Conservation (phyloP, 2,329 filamentous ascomycete genomes). For the Scytalidium sp. region DNA sequence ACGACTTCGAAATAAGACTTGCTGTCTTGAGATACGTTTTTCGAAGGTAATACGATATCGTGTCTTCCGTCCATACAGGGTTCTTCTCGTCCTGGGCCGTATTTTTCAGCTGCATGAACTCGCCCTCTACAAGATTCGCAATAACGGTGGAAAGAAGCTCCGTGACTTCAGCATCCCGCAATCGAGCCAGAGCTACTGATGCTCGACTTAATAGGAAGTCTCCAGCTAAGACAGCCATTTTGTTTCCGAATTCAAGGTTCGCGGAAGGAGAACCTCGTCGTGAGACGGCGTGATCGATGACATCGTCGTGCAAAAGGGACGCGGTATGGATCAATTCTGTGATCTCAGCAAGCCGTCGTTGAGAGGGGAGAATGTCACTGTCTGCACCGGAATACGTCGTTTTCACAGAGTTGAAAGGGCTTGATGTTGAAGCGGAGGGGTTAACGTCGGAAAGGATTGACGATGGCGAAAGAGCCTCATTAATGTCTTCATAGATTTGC, state of each 20-base stretch:
- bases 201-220: slow-evolving; percentile 92
- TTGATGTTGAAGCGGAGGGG: slow-evolving; percentile 54
- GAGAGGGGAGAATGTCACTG: slow-evolving; percentile 82
- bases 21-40: slow-evolving; percentile 99
- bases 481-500: slow-evolving; percentile 39
- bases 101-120: slow-evolving; percentile 99
- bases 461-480: slow-evolving; percentile 58
- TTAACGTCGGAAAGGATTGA: slow-evolving; percentile 77
- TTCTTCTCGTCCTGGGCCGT: slow-evolving; percentile 83
- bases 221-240: slow-evolving; percentile 97
- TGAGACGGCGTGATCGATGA: slow-evolving; percentile 88
- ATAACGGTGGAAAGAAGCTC: slow-evolving; percentile 95
- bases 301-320: slow-evolving; percentile 94
- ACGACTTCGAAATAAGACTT: slow-evolving; percentile 93
- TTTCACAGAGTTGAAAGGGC: slow-evolving; percentile 43
- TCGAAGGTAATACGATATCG: slow-evolving; percentile 89
- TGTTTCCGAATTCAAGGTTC: slow-evolving; percentile 96
- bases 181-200: slow-evolving; percentile 85
- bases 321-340: slow-evolving; percentile 97
- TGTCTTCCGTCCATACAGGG: slow-evolving; percentile 83
- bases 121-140: slow-evolving; percentile 94
- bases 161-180: slow-evolving; percentile 90
- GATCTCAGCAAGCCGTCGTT: slow-evolving; percentile 90
- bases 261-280: slow-evolving; percentile 82
- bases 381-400: slow-evolving; percentile 34